Conservation (phyloP, 148 eudicot species). For the Pouteria glomerata region DNA sequence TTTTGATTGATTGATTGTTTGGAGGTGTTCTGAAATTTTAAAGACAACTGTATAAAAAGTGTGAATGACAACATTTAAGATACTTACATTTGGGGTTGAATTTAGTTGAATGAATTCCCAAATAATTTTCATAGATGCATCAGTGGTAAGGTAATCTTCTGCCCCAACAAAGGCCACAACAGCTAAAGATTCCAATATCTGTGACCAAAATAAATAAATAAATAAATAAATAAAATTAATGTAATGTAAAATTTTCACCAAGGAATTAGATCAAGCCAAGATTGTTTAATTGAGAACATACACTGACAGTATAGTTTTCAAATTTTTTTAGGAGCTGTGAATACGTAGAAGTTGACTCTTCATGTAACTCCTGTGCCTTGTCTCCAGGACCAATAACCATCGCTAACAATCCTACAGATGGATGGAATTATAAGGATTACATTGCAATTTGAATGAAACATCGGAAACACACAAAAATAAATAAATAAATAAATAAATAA, state of each 20-base stretch:
- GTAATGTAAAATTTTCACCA: not conserved
- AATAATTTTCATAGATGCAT: not conserved
- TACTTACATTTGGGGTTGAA: not conserved
- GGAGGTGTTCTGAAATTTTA: no score
- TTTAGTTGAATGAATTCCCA: not conserved
- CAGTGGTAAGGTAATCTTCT: not conserved
- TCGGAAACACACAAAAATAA: not conserved
- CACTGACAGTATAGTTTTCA: not conserved
- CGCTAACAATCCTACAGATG: not conserved
- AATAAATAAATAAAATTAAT: no score
- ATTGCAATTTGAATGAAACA: not conserved
- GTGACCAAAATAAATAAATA: not conserved
- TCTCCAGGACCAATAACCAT: slow-evolving; percentile 1
- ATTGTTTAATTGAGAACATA: not conserved
- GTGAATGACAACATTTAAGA: not conserved
- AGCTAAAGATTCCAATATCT: not conserved
- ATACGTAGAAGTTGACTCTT: not conserved
- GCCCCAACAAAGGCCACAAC: slow-evolving; percentile 1
- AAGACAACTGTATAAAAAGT: no score
- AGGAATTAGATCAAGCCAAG: not conserved
- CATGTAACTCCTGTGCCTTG: not conserved
- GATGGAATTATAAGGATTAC: not conserved
- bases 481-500: no score
- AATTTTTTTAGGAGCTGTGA: not conserved
- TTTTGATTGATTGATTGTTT: no score